Conservation (phyloP, 495 filamentous ascomycete species). For the Echria macrotheca region DNA sequence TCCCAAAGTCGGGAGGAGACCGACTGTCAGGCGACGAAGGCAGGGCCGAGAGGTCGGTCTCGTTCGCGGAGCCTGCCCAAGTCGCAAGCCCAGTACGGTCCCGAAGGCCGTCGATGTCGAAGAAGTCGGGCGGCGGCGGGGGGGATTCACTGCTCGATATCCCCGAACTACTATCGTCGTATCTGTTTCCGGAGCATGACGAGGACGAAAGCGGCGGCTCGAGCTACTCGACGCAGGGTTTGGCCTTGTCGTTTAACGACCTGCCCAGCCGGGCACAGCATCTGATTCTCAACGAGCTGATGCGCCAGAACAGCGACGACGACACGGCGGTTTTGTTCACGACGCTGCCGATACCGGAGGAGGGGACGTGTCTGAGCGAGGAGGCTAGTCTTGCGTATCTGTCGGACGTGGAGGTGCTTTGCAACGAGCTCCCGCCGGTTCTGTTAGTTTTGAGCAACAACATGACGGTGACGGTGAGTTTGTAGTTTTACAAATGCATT, state of each 20-base stretch:
- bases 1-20: constrained; percentile 49
- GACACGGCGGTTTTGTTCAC: constrained; percentile 81
- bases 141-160: constrained; percentile 32
- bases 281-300: constrained; percentile 79
- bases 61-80: constrained; percentile 49
- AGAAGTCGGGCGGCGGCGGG: constrained; percentile 7
- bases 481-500: not conserved
- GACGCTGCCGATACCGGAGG: constrained; percentile 69
- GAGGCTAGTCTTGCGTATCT: constrained; percentile 66
- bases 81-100: constrained; percentile 23
- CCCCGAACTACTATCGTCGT: constrained; percentile 29
- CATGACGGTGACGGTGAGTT: constrained; percentile 82
- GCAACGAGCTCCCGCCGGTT: constrained; percentile 60
- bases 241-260: constrained; percentile 78
- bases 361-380: constrained; percentile 67
- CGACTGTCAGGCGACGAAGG: constrained; percentile 39
- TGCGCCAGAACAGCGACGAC: constrained; percentile 58
- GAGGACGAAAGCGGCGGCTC: constrained; percentile 42
- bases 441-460: constrained; percentile 83
- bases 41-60: constrained; percentile 58
- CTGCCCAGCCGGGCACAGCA: constrained; percentile 78
- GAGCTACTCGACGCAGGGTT: constrained; percentile 54
- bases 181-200: constrained; percentile 19
- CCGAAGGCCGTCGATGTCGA: constrained; percentile 26
- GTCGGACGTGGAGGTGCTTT: constrained; percentile 69